Base-by-base conservation (phyloP, 805 yeast species). In the Alloascoidea hylecoeti region DNA sequence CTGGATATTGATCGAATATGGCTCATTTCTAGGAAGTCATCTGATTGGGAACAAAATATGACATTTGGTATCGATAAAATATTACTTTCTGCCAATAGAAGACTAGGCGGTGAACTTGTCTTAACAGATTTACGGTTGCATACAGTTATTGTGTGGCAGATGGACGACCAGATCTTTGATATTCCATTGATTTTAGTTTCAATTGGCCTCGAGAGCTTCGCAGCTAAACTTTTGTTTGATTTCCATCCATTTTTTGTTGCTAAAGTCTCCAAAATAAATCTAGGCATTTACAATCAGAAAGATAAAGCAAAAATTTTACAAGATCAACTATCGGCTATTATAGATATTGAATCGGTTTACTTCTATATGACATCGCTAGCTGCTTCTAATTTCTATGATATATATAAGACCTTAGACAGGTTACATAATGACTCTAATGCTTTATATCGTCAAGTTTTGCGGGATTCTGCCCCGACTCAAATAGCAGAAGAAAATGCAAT, bases 201-300 rank as follows among this genome's bases (percentile, higher is more conserved):
- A 0, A 61, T 73, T 3, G 75, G 78, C 0, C 51, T 85, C 19
- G 73, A 62, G 2, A 58, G 64, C 3, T 47, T 83, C 15, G 73
- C 75, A 17, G 48, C 71, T 2, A 80, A 79, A 48, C 58, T 77
- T 3, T 75, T 86, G 0, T 75, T 89, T 48, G 97, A 92, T 52
- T 85, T 75, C 52, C 96, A 89, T 51, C 72, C 83, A 14, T 86
- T 92, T 53, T 68, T 83, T 23, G 69, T 89, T 35, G 71, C 75
- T 2, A 64, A 66, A 13, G 53, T 79, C 15, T 55, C 61, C 4
- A 57, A 60, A 1, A 58, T 74, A 17, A 58, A 66, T 9, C 55
- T 79, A 13, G 73, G 72, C 17, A 60, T 85, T 15, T 77, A 68
- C 52, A 92, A 89, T 52, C 83, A 79, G 48, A 71, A 74, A 46